Base-by-base conservation (phyloP, 116 monocot genomes). In the Iris pallida region DNA sequence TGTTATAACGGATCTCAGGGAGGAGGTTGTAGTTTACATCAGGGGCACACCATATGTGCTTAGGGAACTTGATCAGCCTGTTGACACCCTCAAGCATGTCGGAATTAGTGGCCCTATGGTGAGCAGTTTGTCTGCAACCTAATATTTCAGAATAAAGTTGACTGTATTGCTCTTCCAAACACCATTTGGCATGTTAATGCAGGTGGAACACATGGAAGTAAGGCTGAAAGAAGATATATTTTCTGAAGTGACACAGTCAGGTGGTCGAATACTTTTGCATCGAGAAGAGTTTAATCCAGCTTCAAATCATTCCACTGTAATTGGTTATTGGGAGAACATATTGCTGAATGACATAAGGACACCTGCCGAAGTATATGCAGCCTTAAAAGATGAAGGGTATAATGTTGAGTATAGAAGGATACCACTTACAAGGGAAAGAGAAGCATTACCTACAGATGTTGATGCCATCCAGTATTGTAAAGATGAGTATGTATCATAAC, bases 21-120 rank as follows among this genome's bases (percentile, higher is more conserved):
- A 93, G 75, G 99, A 99, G 86, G 99, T 90, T 51, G 88, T 88
- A 73, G 94, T 93, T 59, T 99, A 93, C 68, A 84, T 99, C 51
- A 90, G 85, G 42, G 94, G 86, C 62, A 80, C 82, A 57, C 99
- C 99, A 16, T 99, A 84, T 85, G 92, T 96, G 68, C 89, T 96
- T 48, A 86, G 96, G 72, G 96, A 96, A 76, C 72, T 96, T 57
- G 82, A 92, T 78, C 89, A 89, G 40, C 92, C 96, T 45, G 92
- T 91, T 68, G 92, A 96, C 79, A 83, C 92, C 7, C 96, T 96
- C 44, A 96, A 92, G 57, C 89, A 96, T 81, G 96, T 96, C 57
- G 96, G 96, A 72, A 96, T 96, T 56, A 92, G 82, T 70, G 96
- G 92, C 19, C 71, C 81, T 42, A 68, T 85, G 93, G 93, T 94